Evolutionary conservation across 108 stramenopile species (phyloP).

Genomic region (Nitzschia putrida): DNA sequence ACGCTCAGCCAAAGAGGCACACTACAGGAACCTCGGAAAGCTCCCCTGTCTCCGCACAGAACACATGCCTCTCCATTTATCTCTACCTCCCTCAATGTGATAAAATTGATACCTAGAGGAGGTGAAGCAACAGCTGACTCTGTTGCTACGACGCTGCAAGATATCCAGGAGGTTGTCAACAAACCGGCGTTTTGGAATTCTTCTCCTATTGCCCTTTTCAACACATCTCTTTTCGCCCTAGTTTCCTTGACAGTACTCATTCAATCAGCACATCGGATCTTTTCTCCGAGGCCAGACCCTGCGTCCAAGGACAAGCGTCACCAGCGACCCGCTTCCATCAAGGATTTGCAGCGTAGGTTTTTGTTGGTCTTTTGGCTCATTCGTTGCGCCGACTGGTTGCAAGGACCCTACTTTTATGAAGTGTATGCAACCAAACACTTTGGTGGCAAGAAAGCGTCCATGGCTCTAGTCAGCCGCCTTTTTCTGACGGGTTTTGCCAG

Average conservation of each 20-base stretch:
- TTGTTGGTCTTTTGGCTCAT: slow-evolving; percentile 93
- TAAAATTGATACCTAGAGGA: too few relatives aligned
- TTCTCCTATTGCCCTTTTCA: slow-evolving; percentile 52
- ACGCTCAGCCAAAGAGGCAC: too few relatives aligned
- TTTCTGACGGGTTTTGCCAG: slow-evolving; percentile 93
- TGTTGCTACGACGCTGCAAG: too few relatives aligned
- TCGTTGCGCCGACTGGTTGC: slow-evolving; percentile 98
- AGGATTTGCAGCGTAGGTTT: slow-evolving; percentile 75
- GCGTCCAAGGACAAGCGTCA: too few relatives aligned
- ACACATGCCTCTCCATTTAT: too few relatives aligned
- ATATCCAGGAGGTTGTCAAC: too few relatives aligned
- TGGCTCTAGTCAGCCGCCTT: slow-evolving; percentile 75
- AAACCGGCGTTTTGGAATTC: slow-evolving; percentile 6
- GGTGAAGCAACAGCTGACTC: too few relatives aligned
- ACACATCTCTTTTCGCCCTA: slow-evolving; percentile 47
- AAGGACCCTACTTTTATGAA: slow-evolving; percentile 97
- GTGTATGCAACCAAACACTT: slow-evolving; percentile 92
- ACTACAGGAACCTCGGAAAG: too few relatives aligned
- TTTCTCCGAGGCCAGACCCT: too few relatives aligned
- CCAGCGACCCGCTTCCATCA: slow-evolving; percentile 44
- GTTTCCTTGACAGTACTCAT: slow-evolving; percentile 36
- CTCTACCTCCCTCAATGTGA: too few relatives aligned
- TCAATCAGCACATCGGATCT: slow-evolving; percentile 21
- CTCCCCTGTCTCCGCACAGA: too few relatives aligned
- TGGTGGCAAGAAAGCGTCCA: slow-evolving; percentile 56